Evolutionary conservation across 148 eudicot species (phyloP).

Genomic region (Gaultheria prostrata): DNA sequence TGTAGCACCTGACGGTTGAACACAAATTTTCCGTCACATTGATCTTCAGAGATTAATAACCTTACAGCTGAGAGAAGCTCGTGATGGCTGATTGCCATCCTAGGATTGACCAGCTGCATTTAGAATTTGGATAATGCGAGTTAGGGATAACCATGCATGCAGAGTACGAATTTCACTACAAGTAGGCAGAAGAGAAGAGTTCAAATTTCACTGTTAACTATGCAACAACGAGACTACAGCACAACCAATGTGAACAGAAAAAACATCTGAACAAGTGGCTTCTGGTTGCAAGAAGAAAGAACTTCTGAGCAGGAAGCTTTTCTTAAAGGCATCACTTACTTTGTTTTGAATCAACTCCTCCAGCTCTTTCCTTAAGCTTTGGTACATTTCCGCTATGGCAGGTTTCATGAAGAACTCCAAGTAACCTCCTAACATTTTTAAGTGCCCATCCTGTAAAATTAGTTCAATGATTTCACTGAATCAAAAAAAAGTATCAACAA

Average conservation of each 20-base stretch:
- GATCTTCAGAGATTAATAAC: slow-evolving; percentile 64
- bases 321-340: slow-evolving; percentile 39
- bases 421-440: slow-evolving; percentile 92
- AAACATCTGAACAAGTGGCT: not conserved
- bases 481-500: not conserved
- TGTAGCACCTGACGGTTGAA: slow-evolving; percentile 52
- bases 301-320: not conserved
- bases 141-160: not conserved
- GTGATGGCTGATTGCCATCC: slow-evolving; percentile 51
- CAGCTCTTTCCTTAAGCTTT: slow-evolving; percentile 73
- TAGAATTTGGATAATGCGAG: not conserved
- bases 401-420: slow-evolving; percentile 90
- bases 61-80: slow-evolving; percentile 69
- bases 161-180: not conserved
- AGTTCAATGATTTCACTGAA: slow-evolving; percentile 17
- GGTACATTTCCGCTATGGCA: slow-evolving; percentile 59
- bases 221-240: not conserved
- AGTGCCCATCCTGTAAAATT: slow-evolving; percentile 74
- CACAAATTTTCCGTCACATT: slow-evolving; percentile 69
- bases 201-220: not conserved
- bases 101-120: slow-evolving; percentile 79
- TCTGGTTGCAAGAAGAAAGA: not conserved
- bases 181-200: not conserved
- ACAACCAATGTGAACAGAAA: slow-evolving; percentile 2
- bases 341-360: slow-evolving; percentile 72